These are phyloP conservation scores for Linanthus parryae DNA, from an alignment of 148 eudicot species.

Conservation along the genomic window DNA sequence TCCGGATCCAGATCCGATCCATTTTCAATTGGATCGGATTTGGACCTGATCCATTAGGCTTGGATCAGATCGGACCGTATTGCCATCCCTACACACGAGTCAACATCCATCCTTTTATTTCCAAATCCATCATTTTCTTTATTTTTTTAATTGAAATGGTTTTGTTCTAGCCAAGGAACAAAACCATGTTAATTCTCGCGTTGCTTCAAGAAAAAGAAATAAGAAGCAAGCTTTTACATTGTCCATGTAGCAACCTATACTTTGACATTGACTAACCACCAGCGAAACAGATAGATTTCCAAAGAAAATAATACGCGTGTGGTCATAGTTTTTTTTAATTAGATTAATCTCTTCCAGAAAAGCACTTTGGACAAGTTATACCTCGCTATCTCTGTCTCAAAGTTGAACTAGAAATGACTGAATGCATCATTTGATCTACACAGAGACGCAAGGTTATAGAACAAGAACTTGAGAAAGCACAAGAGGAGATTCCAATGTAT, in stretches of 20 bases:
- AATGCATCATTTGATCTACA: not conserved
- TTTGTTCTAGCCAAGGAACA: too few species aligned
- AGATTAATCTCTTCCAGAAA: not conserved
- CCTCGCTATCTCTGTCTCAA: not conserved
- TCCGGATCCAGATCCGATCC: too few species aligned
- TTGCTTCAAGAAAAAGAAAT: too few species aligned
- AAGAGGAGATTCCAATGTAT: constrained; percentile 70
- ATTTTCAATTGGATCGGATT: too few species aligned
- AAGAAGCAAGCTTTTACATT: too few species aligned
- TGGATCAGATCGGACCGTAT: too few species aligned
- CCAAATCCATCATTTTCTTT: too few species aligned
- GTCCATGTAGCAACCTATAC: not conserved
- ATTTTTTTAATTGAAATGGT: too few species aligned
- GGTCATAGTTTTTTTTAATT: not conserved
- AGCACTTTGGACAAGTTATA: not conserved
- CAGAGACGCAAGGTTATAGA: constrained; percentile 71
- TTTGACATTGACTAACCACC: not conserved
- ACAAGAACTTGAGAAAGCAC: constrained; percentile 60
- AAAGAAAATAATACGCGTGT: not conserved
- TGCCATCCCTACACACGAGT: too few species aligned
- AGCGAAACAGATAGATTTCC: not conserved
- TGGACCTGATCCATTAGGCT: too few species aligned
- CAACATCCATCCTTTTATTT: too few species aligned
- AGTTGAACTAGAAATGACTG: not conserved
- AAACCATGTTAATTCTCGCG: too few species aligned